Evolutionary conservation across 2,329 filamentous ascomycete species (phyloP).

Genomic region (Alternaria sp.): DNA sequence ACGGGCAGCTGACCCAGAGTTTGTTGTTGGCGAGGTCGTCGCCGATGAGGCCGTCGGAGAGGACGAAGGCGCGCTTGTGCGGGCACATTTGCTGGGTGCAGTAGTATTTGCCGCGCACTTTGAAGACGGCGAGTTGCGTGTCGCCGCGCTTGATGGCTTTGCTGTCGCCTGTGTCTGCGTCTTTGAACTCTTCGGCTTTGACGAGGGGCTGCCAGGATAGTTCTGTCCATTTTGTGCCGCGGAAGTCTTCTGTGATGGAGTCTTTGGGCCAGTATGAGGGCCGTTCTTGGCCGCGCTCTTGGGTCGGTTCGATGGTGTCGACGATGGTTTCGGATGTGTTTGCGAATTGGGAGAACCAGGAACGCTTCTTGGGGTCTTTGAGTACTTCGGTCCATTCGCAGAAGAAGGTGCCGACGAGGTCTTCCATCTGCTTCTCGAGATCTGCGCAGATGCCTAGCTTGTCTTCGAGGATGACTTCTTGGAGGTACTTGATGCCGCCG

Average conservation of each 20-base stretch:
- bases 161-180: slow-evolving; percentile 73
- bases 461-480: slow-evolving; percentile 82
- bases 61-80: slow-evolving; percentile 88
- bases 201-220: slow-evolving; percentile 83
- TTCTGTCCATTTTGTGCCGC: slow-evolving; percentile 68
- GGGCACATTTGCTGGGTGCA: slow-evolving; percentile 95
- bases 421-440: slow-evolving; percentile 86
- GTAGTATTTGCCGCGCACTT: slow-evolving; percentile 79
- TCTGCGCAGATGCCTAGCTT: slow-evolving; percentile 84
- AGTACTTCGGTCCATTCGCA: slow-evolving; percentile 91
- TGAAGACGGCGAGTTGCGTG: slow-evolving; percentile 87
- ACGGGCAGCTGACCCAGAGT: slow-evolving; percentile 86
- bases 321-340: slow-evolving; percentile 75
- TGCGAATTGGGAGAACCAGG: slow-evolving; percentile 80
- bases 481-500: slow-evolving; percentile 82
- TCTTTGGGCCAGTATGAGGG: slow-evolving; percentile 81
- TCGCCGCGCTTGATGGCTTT: slow-evolving; percentile 84
- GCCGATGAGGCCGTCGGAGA: slow-evolving; percentile 83
- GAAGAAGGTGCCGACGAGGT: slow-evolving; percentile 82
- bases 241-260: slow-evolving; percentile 73
- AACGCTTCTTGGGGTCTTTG: slow-evolving; percentile 68
- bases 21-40: slow-evolving; percentile 65
- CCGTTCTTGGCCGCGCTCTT: slow-evolving; percentile 74
- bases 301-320: slow-evolving; percentile 72
- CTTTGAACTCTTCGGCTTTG: slow-evolving; percentile 71